Percentiles rank a stretch among this genome's conserved stretches.
phyloP scores from a whole-genome alignment of 345 rosid genomes.

The Mallotus nudiflorus region DNA sequence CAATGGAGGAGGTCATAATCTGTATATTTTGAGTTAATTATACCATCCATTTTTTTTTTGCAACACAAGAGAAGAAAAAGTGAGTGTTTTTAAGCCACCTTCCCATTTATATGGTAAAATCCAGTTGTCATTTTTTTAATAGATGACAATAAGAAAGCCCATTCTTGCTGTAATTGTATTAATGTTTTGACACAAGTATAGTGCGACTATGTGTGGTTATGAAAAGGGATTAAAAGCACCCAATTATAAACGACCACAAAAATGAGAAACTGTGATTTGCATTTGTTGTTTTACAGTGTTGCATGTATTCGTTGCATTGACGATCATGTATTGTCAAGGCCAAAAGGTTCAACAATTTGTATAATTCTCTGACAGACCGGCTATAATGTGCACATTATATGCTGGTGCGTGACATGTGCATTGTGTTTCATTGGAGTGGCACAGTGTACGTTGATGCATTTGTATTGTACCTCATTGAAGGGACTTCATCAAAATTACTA shows the following conservation, averaged over 20 bases:
- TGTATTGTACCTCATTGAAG: too few relatives aligned
- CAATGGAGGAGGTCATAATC: constrained; percentile 35
- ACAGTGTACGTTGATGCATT: too few relatives aligned
- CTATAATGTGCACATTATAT: too few relatives aligned
- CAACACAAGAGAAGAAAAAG: constrained; percentile 15
- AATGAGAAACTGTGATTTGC: not conserved
- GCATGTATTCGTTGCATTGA: too few relatives aligned
- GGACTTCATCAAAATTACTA: too few relatives aligned
- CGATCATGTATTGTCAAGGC: too few relatives aligned
- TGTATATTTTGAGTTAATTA: constrained; percentile 44
- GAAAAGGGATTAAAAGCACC: constrained; percentile 4
- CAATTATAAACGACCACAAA: not conserved
- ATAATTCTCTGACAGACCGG: too few relatives aligned
- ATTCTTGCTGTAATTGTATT: constrained; percentile 9
- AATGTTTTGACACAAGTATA: constrained; percentile 13
- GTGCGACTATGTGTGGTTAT: constrained; percentile 9
- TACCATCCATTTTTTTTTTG: constrained; percentile 39
- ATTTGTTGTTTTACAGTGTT: not conserved
- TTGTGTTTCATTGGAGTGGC: too few relatives aligned
- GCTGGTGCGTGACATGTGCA: too few relatives aligned
- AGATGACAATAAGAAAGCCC: constrained; percentile 26
- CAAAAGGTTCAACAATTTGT: too few relatives aligned
- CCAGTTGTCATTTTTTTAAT: constrained; percentile 24
- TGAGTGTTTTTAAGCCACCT: constrained; percentile 11
- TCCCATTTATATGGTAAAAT: constrained; percentile 21